Evolutionary conservation across 306 rosid species (phyloP).

Genomic region (Trifolium dubium): DNA sequence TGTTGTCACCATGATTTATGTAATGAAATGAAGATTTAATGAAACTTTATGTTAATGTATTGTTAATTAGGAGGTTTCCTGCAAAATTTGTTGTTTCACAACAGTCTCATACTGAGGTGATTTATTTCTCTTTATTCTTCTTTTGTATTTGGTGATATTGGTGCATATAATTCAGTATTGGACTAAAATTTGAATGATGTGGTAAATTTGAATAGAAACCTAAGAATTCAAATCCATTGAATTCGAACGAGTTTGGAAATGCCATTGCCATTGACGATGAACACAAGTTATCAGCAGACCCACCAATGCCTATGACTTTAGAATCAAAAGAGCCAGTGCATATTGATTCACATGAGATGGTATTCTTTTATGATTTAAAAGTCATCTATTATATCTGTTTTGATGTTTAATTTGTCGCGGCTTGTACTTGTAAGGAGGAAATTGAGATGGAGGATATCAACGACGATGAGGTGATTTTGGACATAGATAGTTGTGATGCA

Average conservation of each 20-base stretch:
- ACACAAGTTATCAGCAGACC: slow-evolving; percentile 53
- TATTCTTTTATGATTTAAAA: slow-evolving; percentile 52
- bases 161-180: neutral
- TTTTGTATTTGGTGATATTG: slow-evolving; percentile 35
- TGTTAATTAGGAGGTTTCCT: slow-evolving; percentile 66
- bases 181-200: slow-evolving; percentile 29
- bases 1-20: slow-evolving; percentile 37
- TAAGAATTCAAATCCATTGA: slow-evolving; percentile 52
- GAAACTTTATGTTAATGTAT: slow-evolving; percentile 12
- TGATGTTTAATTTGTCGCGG: slow-evolving; percentile 19
- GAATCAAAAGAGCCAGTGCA: slow-evolving; percentile 54
- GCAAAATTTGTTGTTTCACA: slow-evolving; percentile 74
- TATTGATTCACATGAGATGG: slow-evolving; percentile 64
- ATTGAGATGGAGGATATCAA: slow-evolving; percentile 92
- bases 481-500: slow-evolving; percentile 69
- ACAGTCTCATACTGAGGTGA: slow-evolving; percentile 62
- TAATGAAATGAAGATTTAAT: neutral
- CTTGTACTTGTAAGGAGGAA: slow-evolving; percentile 57
- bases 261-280: slow-evolving; percentile 79
- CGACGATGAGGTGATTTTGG: slow-evolving; percentile 60
- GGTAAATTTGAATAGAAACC: slow-evolving; percentile 52
- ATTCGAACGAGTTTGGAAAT: slow-evolving; percentile 59
- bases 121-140: slow-evolving; percentile 12
- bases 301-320: slow-evolving; percentile 81
- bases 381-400: slow-evolving; percentile 17